Conservation (phyloP, 768 basidiomycete genomes). For the Tephrocybe sp. region DNA sequence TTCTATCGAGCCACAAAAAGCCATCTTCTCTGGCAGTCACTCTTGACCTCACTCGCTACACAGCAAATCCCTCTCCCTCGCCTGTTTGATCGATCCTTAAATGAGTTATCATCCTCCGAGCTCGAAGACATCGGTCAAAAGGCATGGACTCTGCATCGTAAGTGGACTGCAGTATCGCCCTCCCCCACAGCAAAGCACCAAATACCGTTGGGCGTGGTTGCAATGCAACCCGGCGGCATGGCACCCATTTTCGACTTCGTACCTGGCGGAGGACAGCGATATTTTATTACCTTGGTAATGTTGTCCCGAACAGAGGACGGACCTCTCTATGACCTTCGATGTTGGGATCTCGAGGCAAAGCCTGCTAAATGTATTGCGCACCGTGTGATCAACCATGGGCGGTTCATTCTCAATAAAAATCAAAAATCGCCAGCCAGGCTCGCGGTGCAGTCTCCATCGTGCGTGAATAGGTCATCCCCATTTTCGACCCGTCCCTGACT, state of each 20-base stretch:
- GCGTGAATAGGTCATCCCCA: constrained; percentile 3
- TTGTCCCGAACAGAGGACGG: constrained; percentile 15
- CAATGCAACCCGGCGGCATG: constrained; percentile 33
- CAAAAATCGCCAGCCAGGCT: constrained; percentile 30
- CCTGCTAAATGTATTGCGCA: constrained; percentile 42
- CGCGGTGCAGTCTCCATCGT: constrained; percentile 44
- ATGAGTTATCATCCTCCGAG: constrained; percentile 35
- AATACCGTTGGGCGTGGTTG: constrained; percentile 13
- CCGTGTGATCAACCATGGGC: constrained; percentile 34
- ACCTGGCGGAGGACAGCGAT: constrained; percentile 37
- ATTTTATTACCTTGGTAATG: constrained; percentile 44
- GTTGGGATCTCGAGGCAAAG: constrained; percentile 48
- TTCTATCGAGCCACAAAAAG: constrained; percentile 42
- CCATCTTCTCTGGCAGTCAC: constrained; percentile 47
- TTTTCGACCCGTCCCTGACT: neutral
- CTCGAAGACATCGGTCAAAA: constrained; percentile 41
- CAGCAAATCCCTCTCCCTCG: constrained; percentile 44
- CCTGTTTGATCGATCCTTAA: constrained; percentile 27
- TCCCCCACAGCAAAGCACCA: constrained; percentile 30
- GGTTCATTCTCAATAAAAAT: constrained; percentile 46
- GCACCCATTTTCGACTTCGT: constrained; percentile 42
- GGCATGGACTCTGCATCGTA: constrained; percentile 41
- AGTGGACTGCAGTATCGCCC: constrained; percentile 41
- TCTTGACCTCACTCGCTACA: constrained; percentile 41
- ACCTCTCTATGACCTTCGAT: constrained; percentile 40